Base-by-base conservation (phyloP, 2,329 filamentous ascomycete species). In the Pezicula rhizophila region DNA sequence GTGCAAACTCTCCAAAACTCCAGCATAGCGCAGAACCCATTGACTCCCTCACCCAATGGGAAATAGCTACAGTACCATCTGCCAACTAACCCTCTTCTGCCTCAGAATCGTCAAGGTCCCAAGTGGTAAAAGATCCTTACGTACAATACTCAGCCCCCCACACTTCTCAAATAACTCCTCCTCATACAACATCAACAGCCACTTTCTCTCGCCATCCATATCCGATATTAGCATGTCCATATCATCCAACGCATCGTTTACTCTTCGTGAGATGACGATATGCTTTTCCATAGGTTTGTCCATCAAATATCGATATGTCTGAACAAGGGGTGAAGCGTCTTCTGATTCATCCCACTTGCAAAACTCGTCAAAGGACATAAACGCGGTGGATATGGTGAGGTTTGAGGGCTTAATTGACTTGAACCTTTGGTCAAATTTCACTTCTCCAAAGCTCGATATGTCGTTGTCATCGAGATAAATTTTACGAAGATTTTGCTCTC, bases 311-410 rank as follows among this genome's bases (percentile, higher is more conserved):
- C 23, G 40, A 49, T 67, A 70, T 10, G 59, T 57, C 0, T 41
- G 2, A n/a, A 48, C 51, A 35, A 71, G 59, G 25, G 53, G 38
- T 7, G 5, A 5, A 12, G 64, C 64, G 4, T 57, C 49, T 40
- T 57, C 49, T 40, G 63, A 59, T 48, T 68, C 63, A 6, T 63
- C 56, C 49, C 63, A 61, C 14, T 55, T 51, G 2, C 53, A 59
- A 53, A 58, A 73, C 52, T 70, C 68, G n/a, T 69, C 63, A 15
- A 66, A 61, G 34, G 53, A 59, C 52, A 72, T 60, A 55, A 71
- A 71, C 0, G 57, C 25, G 45, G 37, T 63, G 55, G 14, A 55
- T 53, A 25, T 56, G 52, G 52, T 46, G 17, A 50, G 25, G 38
- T 56, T 48, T 50, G 28, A 43, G 11, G 40, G n/a, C 10, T 44